These are phyloP conservation scores for Helicocarpus griseus DNA, from an alignment of 2,329 filamentous ascomycete species.

Conservation along the genomic window DNA sequence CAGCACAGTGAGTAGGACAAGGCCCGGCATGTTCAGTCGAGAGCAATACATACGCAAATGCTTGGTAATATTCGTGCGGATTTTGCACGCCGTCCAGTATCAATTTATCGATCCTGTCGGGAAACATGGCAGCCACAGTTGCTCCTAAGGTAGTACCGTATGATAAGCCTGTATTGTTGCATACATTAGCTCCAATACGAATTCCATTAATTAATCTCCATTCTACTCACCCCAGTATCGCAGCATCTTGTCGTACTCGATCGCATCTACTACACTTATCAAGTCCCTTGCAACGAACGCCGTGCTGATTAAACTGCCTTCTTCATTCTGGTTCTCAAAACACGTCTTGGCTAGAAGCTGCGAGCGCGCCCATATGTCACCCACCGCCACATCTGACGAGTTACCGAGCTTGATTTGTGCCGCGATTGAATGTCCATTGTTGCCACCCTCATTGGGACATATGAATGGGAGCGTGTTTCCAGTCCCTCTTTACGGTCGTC, in stretches of 20 bases:
- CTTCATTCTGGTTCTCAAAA: conserved; percentile 15
- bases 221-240: conserved; percentile 15
- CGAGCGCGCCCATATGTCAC: conserved; percentile 9
- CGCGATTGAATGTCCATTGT: background rate
- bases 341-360: conserved; percentile 7
- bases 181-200: background rate
- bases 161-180: conserved; percentile 7
- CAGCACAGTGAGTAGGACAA: too few species aligned
- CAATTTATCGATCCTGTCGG: conserved; percentile 29
- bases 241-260: conserved; percentile 33
- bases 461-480: conserved; percentile 13
- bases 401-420: background rate
- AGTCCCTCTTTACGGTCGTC: conserved; percentile 5
- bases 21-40: too few species aligned
- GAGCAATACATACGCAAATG: too few species aligned
- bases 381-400: conserved; percentile 13
- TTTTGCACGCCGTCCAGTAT: conserved; percentile 29
- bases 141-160: conserved; percentile 19
- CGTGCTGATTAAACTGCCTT: conserved; percentile 32
- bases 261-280: conserved; percentile 35
- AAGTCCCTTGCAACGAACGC: conserved; percentile 38
- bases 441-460: conserved; percentile 6
- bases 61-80: conserved; percentile 14
- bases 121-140: conserved; percentile 30
- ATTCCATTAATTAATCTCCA: background rate